Percentiles rank a stretch among this genome's conserved stretches.
Conservation (phyloP, 2,329 filamentous ascomycete genomes). For the Nothophoma quercina region DNA sequence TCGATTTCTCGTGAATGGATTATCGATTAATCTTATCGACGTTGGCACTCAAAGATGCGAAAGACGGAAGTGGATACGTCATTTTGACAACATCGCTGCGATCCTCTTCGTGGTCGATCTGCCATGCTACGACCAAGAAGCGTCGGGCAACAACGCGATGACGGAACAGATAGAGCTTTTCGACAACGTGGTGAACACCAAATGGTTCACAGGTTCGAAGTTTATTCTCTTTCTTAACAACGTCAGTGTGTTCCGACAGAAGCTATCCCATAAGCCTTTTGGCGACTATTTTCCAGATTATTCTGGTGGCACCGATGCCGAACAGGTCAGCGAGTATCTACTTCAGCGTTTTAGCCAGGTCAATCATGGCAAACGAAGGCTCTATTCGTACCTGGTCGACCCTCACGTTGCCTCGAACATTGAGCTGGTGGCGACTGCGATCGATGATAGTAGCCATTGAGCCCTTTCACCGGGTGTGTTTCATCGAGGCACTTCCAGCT, state of each 20-base stretch:
- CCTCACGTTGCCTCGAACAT: slow-evolving; percentile 1
- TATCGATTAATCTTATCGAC: background rate
- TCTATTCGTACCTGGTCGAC: slow-evolving; percentile 1
- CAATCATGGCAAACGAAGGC: background rate
- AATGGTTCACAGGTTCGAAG: background rate
- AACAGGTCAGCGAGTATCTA: background rate
- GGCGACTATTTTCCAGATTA: background rate
- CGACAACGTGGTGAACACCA: background rate
- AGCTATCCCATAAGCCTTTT: background rate
- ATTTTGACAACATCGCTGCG: slow-evolving; percentile 1
- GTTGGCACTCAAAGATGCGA: slow-evolving; percentile 2
- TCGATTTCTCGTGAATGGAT: background rate
- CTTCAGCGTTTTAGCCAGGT: background rate
- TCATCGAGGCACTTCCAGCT: too few relatives aligned
- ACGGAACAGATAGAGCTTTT: background rate
- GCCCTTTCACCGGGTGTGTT: too few relatives aligned
- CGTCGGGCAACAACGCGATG: background rate
- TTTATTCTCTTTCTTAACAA: background rate
- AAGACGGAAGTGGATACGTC: slow-evolving; percentile 2
- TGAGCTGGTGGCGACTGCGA: slow-evolving; percentile 2
- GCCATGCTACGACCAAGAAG: slow-evolving; percentile 1
- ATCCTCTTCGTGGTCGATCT: slow-evolving; percentile 5
- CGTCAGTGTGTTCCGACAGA: background rate
- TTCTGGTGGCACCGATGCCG: background rate
- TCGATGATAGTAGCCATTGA: background rate